Evolutionary conservation across 495 filamentous ascomycete species (phyloP).

Genomic region (Aspergillus bertholletiae): DNA sequence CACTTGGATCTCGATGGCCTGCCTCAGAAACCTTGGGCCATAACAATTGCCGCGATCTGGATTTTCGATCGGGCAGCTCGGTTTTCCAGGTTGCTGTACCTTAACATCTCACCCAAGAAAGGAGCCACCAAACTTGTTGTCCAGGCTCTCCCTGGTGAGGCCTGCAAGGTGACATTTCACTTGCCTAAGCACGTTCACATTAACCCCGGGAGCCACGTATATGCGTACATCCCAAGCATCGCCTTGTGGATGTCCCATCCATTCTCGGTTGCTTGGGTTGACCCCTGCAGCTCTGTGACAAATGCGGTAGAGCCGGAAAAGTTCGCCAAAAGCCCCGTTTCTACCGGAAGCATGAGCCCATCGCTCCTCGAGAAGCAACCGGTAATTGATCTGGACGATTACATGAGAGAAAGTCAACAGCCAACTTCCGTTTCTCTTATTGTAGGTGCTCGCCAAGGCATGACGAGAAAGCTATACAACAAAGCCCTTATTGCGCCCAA

Average conservation of each 20-base stretch:
- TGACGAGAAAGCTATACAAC: constrained; percentile 73
- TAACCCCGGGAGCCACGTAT: constrained; percentile 74
- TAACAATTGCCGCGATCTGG: constrained; percentile 62
- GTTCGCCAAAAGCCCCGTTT: constrained; percentile 4
- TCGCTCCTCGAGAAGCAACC: constrained; percentile 41
- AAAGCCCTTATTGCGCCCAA: constrained; percentile 58
- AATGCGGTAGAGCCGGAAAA: not conserved
- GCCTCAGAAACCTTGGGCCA: constrained; percentile 58
- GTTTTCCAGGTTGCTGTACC: constrained; percentile 51
- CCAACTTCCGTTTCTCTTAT: constrained; percentile 71
- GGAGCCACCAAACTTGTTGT: constrained; percentile 42
- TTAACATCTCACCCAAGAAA: constrained; percentile 47
- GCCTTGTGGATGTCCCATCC: constrained; percentile 67
- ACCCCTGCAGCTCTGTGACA: constrained; percentile 29
- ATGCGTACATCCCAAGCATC: constrained; percentile 74
- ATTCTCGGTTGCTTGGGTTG: constrained; percentile 55
- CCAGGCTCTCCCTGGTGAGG: constrained; percentile 51
- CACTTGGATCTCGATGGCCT: constrained; percentile 63
- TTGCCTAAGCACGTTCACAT: constrained; percentile 74
- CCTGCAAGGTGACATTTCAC: constrained; percentile 62
- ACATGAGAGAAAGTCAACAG: constrained; percentile 18
- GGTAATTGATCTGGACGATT: constrained; percentile 23
- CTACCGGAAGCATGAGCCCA: constrained; percentile 13
- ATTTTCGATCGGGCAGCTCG: constrained; percentile 58
- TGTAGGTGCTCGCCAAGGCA: constrained; percentile 73